Base-by-base conservation (phyloP, 208 protist genomes). In the Crithidia mellificae region DNA sequence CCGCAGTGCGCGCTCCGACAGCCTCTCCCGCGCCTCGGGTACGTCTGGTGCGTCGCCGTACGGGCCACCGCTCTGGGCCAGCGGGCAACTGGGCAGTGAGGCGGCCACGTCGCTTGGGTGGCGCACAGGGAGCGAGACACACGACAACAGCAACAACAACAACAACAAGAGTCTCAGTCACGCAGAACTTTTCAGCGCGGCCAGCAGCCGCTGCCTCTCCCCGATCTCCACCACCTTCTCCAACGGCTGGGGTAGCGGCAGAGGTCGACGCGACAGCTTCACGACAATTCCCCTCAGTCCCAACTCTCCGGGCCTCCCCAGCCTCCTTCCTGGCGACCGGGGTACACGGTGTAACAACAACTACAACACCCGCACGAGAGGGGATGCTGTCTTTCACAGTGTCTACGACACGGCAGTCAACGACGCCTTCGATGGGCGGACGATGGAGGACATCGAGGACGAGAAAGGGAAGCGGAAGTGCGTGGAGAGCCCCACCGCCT, bases 381-480 rank as follows among this genome's bases (percentile, higher is more conserved):
- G n/a, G n/a, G n/a, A n/a, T 15, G 0, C 20, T 47, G 22, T 30
- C 44, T 29, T 27, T 39, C 29, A 25, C 29, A 7, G 52, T 30
- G 2, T 24, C n/a, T 14, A 9, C 15, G 36, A 24, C 19, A 6
- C 20, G 15, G 8, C 6, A 4, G 41, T n/a, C n/a, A 17, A 46
- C 2, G 50, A 24, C 34, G 61, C 20, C 1, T 59, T 20, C 6
- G 70, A 76, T 20, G 62, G 32, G 15, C 22, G 55, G 55, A 65
- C 62, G 1, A 69, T 76, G 63, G 70, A 76, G 54, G 70, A 76
- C 30, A 69, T 75, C 46, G 70, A 76, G 39, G 63, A 58, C 14
- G 50, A 7, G 9, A 22, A 53, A 3, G 39, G 34, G 15, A 76
- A 76, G 29, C 70, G 70, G 17, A 58, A 41, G 24, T 69, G 70